phyloP scores from a whole-genome alignment of 768 basidiomycete species.

The Tulasnella sp. region DNA sequence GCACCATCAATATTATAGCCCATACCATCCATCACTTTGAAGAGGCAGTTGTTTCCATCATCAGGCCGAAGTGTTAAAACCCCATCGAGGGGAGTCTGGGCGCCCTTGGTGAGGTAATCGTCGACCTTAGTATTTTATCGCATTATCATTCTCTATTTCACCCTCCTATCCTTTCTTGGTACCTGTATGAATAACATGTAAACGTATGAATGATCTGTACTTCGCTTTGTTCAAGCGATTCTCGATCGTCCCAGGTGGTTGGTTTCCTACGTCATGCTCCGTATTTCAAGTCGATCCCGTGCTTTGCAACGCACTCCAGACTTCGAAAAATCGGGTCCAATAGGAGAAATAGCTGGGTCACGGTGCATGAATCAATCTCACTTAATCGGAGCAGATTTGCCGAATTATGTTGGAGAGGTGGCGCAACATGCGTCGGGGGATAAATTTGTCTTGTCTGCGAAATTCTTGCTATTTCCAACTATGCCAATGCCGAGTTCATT shows the following conservation, averaged over 20 bases:
- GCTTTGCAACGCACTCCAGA: background rate
- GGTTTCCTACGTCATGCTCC: background rate
- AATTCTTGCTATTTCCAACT: background rate
- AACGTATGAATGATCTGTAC: background rate
- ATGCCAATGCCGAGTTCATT: background rate
- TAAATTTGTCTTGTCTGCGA: background rate
- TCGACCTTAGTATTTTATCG: background rate
- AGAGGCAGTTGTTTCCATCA: background rate
- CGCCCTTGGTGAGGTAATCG: background rate
- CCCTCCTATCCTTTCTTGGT: background rate
- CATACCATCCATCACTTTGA: background rate
- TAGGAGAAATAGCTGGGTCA: background rate
- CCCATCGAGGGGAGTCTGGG: background rate
- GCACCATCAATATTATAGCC: background rate
- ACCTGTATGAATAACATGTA: background rate
- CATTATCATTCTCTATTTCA: background rate
- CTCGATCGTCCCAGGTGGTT: background rate
- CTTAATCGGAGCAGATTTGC: background rate
- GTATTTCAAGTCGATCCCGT: background rate
- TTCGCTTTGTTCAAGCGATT: background rate
- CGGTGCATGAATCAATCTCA: background rate
- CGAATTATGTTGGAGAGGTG: background rate
- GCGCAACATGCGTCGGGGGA: background rate
- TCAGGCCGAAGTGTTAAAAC: background rate
- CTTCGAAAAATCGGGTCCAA: background rate